phyloP scores from a whole-genome alignment of 2,329 filamentous ascomycete genomes.

The Ampelomyces quisqualis region DNA sequence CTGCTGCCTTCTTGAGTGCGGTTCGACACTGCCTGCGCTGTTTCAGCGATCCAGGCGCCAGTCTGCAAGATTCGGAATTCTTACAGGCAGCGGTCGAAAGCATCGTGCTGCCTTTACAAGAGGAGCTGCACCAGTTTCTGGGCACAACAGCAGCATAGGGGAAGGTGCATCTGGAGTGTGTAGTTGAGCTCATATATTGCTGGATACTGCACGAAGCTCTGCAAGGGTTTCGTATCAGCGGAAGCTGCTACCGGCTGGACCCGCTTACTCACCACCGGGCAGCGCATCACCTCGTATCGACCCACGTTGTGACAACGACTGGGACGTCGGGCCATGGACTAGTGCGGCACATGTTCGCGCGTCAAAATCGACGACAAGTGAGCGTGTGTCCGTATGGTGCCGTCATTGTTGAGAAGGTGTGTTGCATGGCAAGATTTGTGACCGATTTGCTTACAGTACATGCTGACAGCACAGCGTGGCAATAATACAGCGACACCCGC shows the following conservation, averaged over 20 bases:
- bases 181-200: not conserved
- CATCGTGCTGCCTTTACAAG: slow-evolving; percentile 42
- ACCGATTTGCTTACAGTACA: no score
- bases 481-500: slow-evolving; percentile 14
- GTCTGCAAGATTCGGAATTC: slow-evolving; percentile 37
- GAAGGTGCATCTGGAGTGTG: no score
- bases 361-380: slow-evolving; percentile 5
- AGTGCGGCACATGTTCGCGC: slow-evolving; percentile 16
- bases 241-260: slow-evolving; percentile 2
- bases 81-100: slow-evolving; percentile 41
- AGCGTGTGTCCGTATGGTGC: no score
- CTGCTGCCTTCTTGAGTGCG: slow-evolving; percentile 38
- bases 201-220: not conserved
- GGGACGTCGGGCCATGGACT: slow-evolving; percentile 27
- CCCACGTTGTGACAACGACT: slow-evolving; percentile 26
- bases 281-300: slow-evolving; percentile 33
- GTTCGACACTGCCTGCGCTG: slow-evolving; percentile 40
- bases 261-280: slow-evolving; percentile 20
- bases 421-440: not conserved
- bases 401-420: no score
- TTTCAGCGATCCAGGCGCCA: slow-evolving; percentile 38
- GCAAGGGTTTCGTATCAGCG: slow-evolving; percentile 4
- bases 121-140: slow-evolving; percentile 41
- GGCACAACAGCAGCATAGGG: slow-evolving; percentile 31
- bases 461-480: slow-evolving; percentile 12